Base-by-base conservation (phyloP, 768 basidiomycete genomes). In the Obba rivulosa region DNA sequence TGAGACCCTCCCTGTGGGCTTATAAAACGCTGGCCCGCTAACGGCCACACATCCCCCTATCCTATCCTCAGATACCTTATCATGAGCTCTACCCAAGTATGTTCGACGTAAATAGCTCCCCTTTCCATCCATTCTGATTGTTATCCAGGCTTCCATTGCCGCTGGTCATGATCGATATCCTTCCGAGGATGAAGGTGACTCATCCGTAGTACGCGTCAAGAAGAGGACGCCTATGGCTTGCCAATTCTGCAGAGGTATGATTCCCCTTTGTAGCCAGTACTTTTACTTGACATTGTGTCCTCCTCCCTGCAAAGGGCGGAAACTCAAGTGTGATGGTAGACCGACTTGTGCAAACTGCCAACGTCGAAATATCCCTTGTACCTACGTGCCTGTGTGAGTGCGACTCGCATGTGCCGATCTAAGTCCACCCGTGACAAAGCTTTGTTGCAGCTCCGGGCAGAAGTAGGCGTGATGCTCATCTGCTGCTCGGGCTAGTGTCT, bases 251-350 rank as follows among this genome's bases (percentile, higher is more conserved):
- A 70, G 85, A 67, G 80, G 85, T 81, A 44, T 28, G 46, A 43
- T 34, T 9, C 40, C 36, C 34, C 42, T 20, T 16, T 31, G 22
- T 24, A 16, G n/a, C 17, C 22, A n/a, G 43, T 49, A 42, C 40
- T 23, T 34, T 16, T 17, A 21, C 38, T 34, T 39, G 24, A 53
- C 35, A 39, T 48, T n/a, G 40, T 17, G 22, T 40, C n/a, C 14
- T 25, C 14, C 22, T 20, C 25, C 38, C 37, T 39, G 17, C 17
- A 2, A 54, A 86, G 84, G 79, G 4, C 72, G 84, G 48, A 86
- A 86, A 65, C 62, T 87, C 46, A 87, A 86, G 65, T 87, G 85
- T 57, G 83, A 86, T 56, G 85, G 85, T 49, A 74, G 75, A 20
- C 79, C 83, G 4, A 75, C 77, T 21, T 87, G 85, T 61, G 71